Conservation (phyloP, 768 basidiomycete species). For the Vararia minispora region DNA sequence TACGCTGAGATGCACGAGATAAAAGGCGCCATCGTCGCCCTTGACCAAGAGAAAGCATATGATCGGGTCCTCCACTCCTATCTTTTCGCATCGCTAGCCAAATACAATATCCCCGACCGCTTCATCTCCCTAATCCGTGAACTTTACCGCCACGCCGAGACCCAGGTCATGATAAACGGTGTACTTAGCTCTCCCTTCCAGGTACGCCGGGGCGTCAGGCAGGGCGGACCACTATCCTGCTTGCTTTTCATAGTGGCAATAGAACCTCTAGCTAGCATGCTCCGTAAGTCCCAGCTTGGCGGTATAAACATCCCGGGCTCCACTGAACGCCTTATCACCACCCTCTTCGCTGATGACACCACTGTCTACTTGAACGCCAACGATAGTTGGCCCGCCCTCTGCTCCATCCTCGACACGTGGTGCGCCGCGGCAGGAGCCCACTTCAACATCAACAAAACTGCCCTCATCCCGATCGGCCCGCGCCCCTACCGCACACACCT, state of each 20-base stretch:
- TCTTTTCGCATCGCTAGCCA: constrained; percentile 1
- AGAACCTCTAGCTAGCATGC: constrained; percentile 6
- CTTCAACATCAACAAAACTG: constrained; percentile 16
- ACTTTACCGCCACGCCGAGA: constrained; percentile 2
- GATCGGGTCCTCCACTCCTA: constrained; percentile 11
- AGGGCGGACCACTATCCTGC: constrained; percentile 13
- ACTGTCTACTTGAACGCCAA: constrained; percentile 6
- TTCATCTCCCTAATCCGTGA: constrained; percentile 1
- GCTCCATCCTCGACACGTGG: constrained; percentile 13
- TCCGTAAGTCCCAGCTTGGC: constrained; percentile 3
- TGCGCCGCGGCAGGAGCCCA: constrained; percentile 14
- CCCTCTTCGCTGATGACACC: constrained; percentile 19
- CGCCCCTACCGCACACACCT: too few relatives aligned
- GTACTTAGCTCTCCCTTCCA: constrained; percentile 2
- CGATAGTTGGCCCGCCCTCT: constrained; percentile 11
- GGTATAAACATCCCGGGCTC: constrained; percentile 11
- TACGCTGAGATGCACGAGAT: constrained; percentile 3
- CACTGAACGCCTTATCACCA: constrained; percentile 5
- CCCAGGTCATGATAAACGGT: constrained; percentile 1
- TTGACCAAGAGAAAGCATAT: constrained; percentile 9
- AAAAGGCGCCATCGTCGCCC: background rate
- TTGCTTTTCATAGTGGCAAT: constrained; percentile 9
- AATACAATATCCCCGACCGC: background rate
- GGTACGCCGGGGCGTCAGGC: constrained; percentile 3
- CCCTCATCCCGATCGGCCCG: constrained; percentile 8